Base-by-base conservation (phyloP, 768 basidiomycete species). In the Neoboletus subvelutipes region DNA sequence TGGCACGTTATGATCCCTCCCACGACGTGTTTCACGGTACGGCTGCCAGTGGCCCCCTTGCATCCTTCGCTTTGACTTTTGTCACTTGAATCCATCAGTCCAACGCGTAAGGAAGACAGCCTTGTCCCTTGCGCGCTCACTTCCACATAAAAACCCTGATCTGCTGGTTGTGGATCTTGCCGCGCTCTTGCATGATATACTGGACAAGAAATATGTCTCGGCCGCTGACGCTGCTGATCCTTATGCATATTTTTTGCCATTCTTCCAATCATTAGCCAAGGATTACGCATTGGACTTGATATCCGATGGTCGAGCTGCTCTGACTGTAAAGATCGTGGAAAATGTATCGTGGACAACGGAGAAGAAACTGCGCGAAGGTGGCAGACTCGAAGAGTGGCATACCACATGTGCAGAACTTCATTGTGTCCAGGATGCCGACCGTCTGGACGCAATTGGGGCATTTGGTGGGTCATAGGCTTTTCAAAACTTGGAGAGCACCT, bases 331-430 rank as follows among this genome's bases (percentile, higher is more conserved):
- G 61, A 83, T 95, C 57, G 77, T 94, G 29, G 86, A 91, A 33
- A 87, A 86, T 59, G 86, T 94, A 4, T 92, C 89, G 0, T 95
- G 91, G 90, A 86, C 82, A 42, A 93, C 87, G 3, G 94, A 95
- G 71, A 87, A 85, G 68, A 83, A 78, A 58, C 75, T 90, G 8
- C 77, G 81, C 17, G 78, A 80, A 50, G 68, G 72, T 2, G 85
- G 83, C 0, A 57, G 73, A 51, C 83, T 88, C 76, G 80, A 77
- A 3, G 73, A 76, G 22, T 92, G 90, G 90, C 87, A 92, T 60
- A 73, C 80, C 7, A 73, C 76, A 33, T 93, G 90, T 64, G 60
- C 80, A 2, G 93, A 94, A 67, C 78, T 94, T 31, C 88, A 90
- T 67, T 92, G 85, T 57, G 88, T 90, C 0, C 90, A 90, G 69